Evolutionary conservation across 2,329 filamentous ascomycete species (phyloP), one percentile per base, ranked within the genome.

Genomic region (Seiridium cupressi): DNA sequence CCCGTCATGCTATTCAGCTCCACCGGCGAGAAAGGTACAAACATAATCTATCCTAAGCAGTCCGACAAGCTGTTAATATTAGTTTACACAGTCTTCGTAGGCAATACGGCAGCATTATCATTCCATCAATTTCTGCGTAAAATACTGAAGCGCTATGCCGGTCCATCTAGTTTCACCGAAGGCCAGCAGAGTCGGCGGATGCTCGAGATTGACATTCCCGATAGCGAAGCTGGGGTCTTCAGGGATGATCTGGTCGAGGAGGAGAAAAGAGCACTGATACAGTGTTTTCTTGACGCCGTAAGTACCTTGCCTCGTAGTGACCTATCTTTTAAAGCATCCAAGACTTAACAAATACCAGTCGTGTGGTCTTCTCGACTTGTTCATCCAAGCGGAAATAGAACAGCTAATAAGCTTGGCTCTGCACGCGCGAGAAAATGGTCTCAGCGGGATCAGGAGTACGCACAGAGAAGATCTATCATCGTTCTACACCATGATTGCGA

Each of bases 111-210:
- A 1, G 79, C 81, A 0, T 70, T 87, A 11, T 85, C 84, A 0
- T 86, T 86, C 60, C 70, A 86, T 1, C 81, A 85, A 60, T 76
- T 84, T 42, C 73, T 84, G 11, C 76, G 81, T 11, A 74, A 79
- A 10, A 76, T 75, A 2, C 66, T 80, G 63, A 77, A 77, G 8
- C 78, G 79, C 38, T 77, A 83, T 61, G 82, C 84, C 58, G 83
- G 82, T 0, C 81, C 81, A 1, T 84, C 81, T 0, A 75, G 78
- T 13, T 85, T 85, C 65, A 82, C 83, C 0, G 77, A 84, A 59
- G 79, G 78, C 64, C 73, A 78, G 26, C 76, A 76, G 46, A 78
- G 76, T n/a, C 78, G 83, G 57, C 77, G 75, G 42, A 84, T 85
- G 80, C 77, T 84, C 1, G 82, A 85, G 65, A 56, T 56, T 26